Evolutionary conservation across 179 eudicot species (phyloP), one percentile per base, ranked within the genome.

Genomic region (Pouteria campechiana): DNA sequence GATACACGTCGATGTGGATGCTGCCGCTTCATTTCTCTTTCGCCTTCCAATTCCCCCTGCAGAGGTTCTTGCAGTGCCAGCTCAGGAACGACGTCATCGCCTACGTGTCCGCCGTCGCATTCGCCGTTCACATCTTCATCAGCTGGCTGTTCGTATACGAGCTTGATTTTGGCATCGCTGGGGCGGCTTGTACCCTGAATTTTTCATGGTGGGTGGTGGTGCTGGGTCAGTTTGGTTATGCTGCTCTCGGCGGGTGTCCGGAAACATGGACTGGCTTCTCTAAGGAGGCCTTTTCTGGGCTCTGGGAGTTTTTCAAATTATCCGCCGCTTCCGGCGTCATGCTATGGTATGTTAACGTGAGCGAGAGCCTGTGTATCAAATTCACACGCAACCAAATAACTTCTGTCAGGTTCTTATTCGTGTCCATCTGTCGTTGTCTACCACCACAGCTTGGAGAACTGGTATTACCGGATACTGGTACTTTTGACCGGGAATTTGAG

Each of bases 401-500:
- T 25, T 11, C 18, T n/a, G 10, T 4, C 23, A 10, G 13, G 16
- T 20, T 39, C 14, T 20, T 31, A 22, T 20, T 10, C 41, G 2
- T 8, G 3, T 48, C 13, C 8, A 22, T 13, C 3, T 18, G 4
- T 20, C 16, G 6, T 2, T 3, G n/a, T 8, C 4, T 32, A 18
- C 33, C 7, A 18, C 21, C 27, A 60, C 63, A 76, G 83, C 54
- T 42, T 76, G 68, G 83, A 76, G 70, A 76, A 76, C 36, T 76
- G 83, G 83, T 76, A 76, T 60, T 76, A 76, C 53, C 51, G 79
- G 43, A 69, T 76, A 58, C 42, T 76, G 27, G 61, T 76, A 22
- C 20, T 76, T 46, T 72, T 76, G 79, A 68, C 74, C 12, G 83
- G 79, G 11, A 51, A 54, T 36, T 27, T 76, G 34, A 33, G 48